phyloP scores from a whole-genome alignment of 1,284 basidiomycete species.

The Rhodotorula sp. region DNA sequence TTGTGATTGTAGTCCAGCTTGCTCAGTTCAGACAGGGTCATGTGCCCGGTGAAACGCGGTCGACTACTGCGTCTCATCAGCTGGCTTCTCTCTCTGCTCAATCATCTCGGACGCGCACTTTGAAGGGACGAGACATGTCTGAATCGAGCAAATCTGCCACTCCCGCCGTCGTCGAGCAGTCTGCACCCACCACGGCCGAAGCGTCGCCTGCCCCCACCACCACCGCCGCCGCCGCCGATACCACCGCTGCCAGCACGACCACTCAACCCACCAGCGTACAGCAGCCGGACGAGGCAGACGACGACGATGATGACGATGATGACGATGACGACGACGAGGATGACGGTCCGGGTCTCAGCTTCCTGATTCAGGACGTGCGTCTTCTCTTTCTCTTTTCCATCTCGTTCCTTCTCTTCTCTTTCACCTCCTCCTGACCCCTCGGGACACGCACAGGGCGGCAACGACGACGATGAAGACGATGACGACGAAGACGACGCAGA shows the following conservation, averaged over 20 bases:
- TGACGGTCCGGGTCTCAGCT: slow-evolving; percentile 36
- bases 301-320: slow-evolving; percentile 17
- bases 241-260: not conserved
- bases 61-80: no score
- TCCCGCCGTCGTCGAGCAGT: not conserved
- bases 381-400: not conserved
- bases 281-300: slow-evolving; percentile 12
- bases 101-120: no score
- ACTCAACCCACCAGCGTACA: slow-evolving; percentile 8
- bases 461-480: slow-evolving; percentile 27
- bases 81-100: no score
- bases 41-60: no score
- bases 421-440: not conserved
- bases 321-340: slow-evolving; percentile 31
- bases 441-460: slow-evolving; percentile 5
- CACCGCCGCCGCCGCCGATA: not conserved
- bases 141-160: not conserved
- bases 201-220: slow-evolving; percentile 1
- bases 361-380: slow-evolving; percentile 31
- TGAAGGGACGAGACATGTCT: not conserved
- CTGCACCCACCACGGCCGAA: not conserved
- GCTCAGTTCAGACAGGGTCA: no score
- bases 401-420: not conserved
- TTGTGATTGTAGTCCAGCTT: no score
- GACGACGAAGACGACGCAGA: slow-evolving; percentile 37